These are phyloP conservation scores for Oxyria digyna DNA, from an alignment of 148 eudicot genomes.

Conservation along the genomic window DNA sequence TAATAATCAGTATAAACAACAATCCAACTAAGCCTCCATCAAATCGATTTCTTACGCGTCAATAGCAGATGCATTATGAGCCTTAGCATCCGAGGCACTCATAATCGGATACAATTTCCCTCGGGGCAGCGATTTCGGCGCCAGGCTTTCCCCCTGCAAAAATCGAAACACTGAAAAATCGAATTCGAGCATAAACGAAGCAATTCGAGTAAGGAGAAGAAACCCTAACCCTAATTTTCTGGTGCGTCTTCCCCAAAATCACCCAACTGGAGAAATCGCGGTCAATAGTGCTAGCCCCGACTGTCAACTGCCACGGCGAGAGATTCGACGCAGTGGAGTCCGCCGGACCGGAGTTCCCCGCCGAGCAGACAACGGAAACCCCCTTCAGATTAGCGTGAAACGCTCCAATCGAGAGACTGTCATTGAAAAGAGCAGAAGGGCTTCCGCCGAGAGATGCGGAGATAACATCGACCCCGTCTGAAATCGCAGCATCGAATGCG, in stretches of 20 bases:
- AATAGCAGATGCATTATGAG: slow-evolving; percentile 34
- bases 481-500: slow-evolving; percentile 72
- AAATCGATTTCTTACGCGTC: slow-evolving; percentile 51
- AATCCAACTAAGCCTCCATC: neutral
- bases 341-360: slow-evolving; percentile 74
- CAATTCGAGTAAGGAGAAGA: neutral
- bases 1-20: neutral
- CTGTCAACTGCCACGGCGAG: slow-evolving; percentile 78
- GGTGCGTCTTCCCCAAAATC: slow-evolving; percentile 37
- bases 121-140: slow-evolving; percentile 32
- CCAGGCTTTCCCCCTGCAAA: slow-evolving; percentile 70
- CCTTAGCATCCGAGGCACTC: slow-evolving; percentile 39
- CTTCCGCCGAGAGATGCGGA: slow-evolving; percentile 78
- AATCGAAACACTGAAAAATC: neutral
- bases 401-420: slow-evolving; percentile 72
- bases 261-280: slow-evolving; percentile 57
- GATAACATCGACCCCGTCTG: slow-evolving; percentile 76
- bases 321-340: slow-evolving; percentile 46
- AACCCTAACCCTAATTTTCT: slow-evolving; percentile 39
- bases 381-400: slow-evolving; percentile 73
- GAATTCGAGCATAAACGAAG: neutral
- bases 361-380: slow-evolving; percentile 59
- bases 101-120: slow-evolving; percentile 41
- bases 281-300: slow-evolving; percentile 92
- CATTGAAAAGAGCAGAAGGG: slow-evolving; percentile 33